Evolutionary conservation across 2,329 filamentous ascomycete genomes (phyloP).

Genomic region (Aspergillus felis): DNA sequence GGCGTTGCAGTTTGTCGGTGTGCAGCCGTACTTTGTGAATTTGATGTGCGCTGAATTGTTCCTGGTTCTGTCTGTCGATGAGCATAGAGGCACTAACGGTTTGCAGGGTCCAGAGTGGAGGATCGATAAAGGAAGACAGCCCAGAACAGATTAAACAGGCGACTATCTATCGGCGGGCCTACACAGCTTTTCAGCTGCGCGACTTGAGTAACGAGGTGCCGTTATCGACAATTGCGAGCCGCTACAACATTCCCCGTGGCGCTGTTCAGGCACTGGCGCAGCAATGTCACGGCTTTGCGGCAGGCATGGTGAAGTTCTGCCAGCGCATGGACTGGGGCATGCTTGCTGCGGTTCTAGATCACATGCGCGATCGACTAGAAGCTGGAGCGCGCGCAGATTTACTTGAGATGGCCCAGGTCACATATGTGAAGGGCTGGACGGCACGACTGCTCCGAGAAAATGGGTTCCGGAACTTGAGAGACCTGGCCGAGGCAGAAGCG

Average conservation of each 20-base stretch:
- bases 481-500: constrained; percentile 65
- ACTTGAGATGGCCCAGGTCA: constrained; percentile 65
- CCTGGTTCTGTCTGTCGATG: background rate
- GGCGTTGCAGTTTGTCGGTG: constrained; percentile 63
- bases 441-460: constrained; percentile 73
- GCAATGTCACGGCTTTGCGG: constrained; percentile 73
- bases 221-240: constrained; percentile 63
- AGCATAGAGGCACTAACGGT: constrained; percentile 2
- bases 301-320: constrained; percentile 76
- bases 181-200: constrained; percentile 71
- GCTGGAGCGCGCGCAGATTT: constrained; percentile 69
- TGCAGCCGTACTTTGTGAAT: constrained; percentile 65
- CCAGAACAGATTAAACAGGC: constrained; percentile 57
- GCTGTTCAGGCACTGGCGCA: constrained; percentile 69
- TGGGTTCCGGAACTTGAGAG: constrained; percentile 65
- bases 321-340: constrained; percentile 73
- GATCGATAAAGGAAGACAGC: constrained; percentile 58
- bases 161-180: constrained; percentile 67
- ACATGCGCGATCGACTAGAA: constrained; percentile 69
- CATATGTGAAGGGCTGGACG: constrained; percentile 73
- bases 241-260: constrained; percentile 67
- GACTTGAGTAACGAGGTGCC: constrained; percentile 75
- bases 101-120: constrained; percentile 61
- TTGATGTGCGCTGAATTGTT: constrained; percentile 51
- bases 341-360: constrained; percentile 67